phyloP scores from a whole-genome alignment of 2,329 filamentous ascomycete genomes.

The Fusarium odoratissimum region DNA sequence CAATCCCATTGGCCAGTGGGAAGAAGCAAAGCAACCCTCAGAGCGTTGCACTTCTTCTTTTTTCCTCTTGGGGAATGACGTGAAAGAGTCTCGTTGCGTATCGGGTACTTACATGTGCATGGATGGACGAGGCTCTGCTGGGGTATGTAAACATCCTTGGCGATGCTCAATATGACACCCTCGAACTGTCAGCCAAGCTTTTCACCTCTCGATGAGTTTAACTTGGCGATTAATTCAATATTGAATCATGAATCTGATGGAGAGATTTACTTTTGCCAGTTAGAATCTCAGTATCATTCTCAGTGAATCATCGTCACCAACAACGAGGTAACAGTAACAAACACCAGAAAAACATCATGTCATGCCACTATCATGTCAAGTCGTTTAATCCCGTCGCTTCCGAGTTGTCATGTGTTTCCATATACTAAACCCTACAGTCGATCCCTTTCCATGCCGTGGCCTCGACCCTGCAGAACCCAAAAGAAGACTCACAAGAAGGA shows the following conservation, averaged over 20 bases:
- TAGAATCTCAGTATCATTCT: neutral
- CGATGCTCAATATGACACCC: slow-evolving; percentile 14
- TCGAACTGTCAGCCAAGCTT: slow-evolving; percentile 16
- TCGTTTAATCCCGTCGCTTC: slow-evolving; percentile 22
- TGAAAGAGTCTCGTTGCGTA: slow-evolving; percentile 20
- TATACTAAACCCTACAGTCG: slow-evolving; percentile 27
- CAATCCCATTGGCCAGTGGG: slow-evolving; percentile 20
- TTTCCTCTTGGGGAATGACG: slow-evolving; percentile 6
- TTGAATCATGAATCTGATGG: neutral
- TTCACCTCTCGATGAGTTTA: neutral
- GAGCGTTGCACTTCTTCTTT: slow-evolving; percentile 6
- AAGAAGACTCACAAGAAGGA: slow-evolving; percentile 3
- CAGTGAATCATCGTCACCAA: neutral
- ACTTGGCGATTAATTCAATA: neutral
- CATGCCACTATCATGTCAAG: slow-evolving; percentile 18
- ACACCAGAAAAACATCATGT: neutral
- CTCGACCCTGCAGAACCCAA: neutral
- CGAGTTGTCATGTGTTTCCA: slow-evolving; percentile 26
- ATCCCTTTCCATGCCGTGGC: slow-evolving; percentile 4
- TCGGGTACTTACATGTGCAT: slow-evolving; percentile 17
- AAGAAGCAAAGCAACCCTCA: neutral
- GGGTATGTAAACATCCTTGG: slow-evolving; percentile 13
- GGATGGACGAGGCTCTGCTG: slow-evolving; percentile 1
- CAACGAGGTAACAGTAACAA: slow-evolving; percentile 6
- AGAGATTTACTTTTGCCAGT: too few relatives aligned